Base-by-base conservation (phyloP, 306 rosid species). In the barrel medic (Medicago truncatula) region DNA sequence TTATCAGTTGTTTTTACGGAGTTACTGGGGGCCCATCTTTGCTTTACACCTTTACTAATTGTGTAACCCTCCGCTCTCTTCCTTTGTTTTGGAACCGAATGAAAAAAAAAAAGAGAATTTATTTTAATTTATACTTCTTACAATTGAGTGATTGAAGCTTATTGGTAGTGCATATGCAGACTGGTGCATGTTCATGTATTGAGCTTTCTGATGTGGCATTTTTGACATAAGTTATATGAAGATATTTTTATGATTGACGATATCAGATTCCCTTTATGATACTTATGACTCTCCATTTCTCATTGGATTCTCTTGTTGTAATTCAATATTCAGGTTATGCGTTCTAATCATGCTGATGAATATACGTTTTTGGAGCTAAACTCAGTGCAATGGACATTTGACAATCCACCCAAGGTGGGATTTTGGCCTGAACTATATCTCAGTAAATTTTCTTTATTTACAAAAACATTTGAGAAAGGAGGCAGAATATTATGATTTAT, bases 321-420 rank as follows among this genome's bases (percentile, higher is more conserved):
- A 47, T 67, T 71, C 56, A 78, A 34, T 21, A 8, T 50, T 56
- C 83, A 95, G 97, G 87, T 92, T 71, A 86, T 92, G 93, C 87
- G 87, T 66, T 66, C 93, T 70, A 92, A 87, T 82, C 98, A 89
- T 43, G 89, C 88, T 8, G 88, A 86, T 43, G 93, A 86, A 49
- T 87, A 86, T 80, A 78, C 87, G 14, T 82, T 89, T 66, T 80
- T 75, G 46, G 97, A 90, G 93, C 81, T 76, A 65, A 95, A 95
- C 86, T 88, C 90, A 36, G 81, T 84, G 40, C 82, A 89, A 58
- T 95, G 98, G 98, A 88, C 96, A 73, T 66, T 47, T 77, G 77
- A 69, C 61, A 88, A 81, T 86, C 65, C 82, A 54, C 98, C 98
- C 12, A 89, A 80, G 90, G 98, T 95, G 72, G 79, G 67, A 13